Percentiles rank a stretch among this genome's conserved stretches.
Evolutionary conservation across 1,284 basidiomycete genomes (phyloP).

Genomic region (Cryptococcus hybrid): DNA sequence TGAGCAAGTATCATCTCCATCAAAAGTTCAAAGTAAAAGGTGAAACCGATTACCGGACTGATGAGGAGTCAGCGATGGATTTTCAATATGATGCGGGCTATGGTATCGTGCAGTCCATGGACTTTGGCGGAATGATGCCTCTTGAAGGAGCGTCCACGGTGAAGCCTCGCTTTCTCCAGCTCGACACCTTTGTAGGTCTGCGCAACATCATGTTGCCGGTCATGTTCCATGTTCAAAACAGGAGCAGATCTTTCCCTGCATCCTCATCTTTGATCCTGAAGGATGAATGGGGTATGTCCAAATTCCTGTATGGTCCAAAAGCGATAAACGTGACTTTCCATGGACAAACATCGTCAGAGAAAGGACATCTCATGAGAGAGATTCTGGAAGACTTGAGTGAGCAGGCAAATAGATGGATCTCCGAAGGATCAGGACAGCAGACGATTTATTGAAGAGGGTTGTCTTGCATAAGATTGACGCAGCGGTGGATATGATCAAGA

Average conservation of each 20-base stretch:
- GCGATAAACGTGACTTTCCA: conserved; percentile 6
- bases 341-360: not conserved
- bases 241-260: not conserved
- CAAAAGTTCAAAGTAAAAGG: not conserved
- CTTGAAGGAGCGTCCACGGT: not conserved
- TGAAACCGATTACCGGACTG: not conserved
- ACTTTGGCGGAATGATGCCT: conserved; percentile 12
- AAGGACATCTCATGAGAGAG: not conserved
- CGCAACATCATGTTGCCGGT: conserved; percentile 8
- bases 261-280: not conserved
- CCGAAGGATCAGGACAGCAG: not conserved
- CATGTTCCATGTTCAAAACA: not conserved
- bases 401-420: not conserved
- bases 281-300: not conserved
- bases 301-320: not conserved
- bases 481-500: conserved; percentile 1
- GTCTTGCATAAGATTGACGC: not conserved
- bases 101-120: conserved; percentile 4
- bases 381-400: not conserved
- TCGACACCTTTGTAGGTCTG: conserved; percentile 2
- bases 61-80: not conserved
- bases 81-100: conserved; percentile 2
- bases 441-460: not conserved
- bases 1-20: not conserved
- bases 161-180: not conserved